Conservation (phyloP, 2,329 filamentous ascomycete species). For the Zymoseptoria brevis region DNA sequence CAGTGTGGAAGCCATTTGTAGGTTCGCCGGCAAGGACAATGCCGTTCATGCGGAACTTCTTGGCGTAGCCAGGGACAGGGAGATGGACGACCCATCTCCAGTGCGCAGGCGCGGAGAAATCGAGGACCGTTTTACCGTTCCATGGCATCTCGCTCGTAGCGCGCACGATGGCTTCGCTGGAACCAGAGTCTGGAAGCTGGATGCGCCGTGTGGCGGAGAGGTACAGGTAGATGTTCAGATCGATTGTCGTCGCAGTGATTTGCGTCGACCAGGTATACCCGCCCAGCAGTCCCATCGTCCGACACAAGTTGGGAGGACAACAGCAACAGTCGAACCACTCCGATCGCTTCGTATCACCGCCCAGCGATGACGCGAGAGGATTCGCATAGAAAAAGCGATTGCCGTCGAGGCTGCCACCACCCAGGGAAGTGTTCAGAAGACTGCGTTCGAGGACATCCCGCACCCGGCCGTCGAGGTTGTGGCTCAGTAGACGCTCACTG, state of each 20-base stretch:
- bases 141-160: constrained; percentile 1
- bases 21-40: neutral
- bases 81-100: constrained; percentile 1
- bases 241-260: neutral
- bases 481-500: constrained; percentile 1
- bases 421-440: neutral
- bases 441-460: constrained; percentile 3
- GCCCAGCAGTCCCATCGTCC: neutral
- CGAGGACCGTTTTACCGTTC: neutral
- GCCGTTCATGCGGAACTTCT: constrained; percentile 1
- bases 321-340: constrained; percentile 3
- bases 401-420: neutral
- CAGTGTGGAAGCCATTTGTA: neutral
- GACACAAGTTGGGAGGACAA: constrained; percentile 3
- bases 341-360: neutral
- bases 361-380: neutral
- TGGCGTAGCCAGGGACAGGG: constrained; percentile 1
- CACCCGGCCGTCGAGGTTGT: neutral
- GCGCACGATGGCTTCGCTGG: neutral
- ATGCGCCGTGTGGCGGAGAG: neutral
- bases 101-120: neutral
- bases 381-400: constrained; percentile 1
- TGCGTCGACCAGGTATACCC: constrained; percentile 4
- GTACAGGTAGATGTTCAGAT: constrained; percentile 1
- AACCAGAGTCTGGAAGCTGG: neutral